These are phyloP conservation scores for Pseudogymnoascus sp. DNA, from an alignment of 2,329 filamentous ascomycete species.

Conservation along the genomic window DNA sequence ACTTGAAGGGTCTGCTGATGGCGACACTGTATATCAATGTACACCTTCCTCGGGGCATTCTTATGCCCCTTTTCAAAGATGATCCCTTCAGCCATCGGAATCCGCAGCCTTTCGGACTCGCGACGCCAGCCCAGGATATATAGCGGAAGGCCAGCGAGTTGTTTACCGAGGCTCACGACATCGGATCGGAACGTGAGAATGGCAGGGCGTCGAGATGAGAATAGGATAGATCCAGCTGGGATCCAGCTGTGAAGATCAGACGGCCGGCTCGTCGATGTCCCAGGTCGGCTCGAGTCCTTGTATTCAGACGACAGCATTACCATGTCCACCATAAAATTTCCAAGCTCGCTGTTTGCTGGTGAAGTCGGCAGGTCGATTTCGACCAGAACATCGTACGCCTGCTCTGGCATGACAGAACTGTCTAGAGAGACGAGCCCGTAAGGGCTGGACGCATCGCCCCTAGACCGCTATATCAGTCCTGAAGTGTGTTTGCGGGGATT, in stretches of 20 bases:
- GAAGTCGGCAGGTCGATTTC: constrained; percentile 71
- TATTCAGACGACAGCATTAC: constrained; percentile 50
- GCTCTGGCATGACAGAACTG: constrained; percentile 54
- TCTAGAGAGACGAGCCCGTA: constrained; percentile 25
- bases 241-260: constrained; percentile 22
- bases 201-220: constrained; percentile 62
- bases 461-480: constrained; percentile 10
- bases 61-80: constrained; percentile 43
- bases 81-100: constrained; percentile 67
- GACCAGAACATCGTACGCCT: constrained; percentile 79
- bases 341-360: constrained; percentile 62
- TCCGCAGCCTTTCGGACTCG: constrained; percentile 54
- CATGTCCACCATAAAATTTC: constrained; percentile 92
- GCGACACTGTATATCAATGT: constrained; percentile 31
- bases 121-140: constrained; percentile 58
- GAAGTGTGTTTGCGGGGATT: background rate
- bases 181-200: constrained; percentile 72
- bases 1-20: constrained; percentile 60
- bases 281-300: constrained; percentile 18
- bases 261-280: constrained; percentile 15
- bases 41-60: constrained; percentile 41
- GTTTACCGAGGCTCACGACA: constrained; percentile 53
- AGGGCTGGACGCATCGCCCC: constrained; percentile 31
- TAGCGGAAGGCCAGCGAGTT: constrained; percentile 56
- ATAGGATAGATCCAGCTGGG: constrained; percentile 37